Percentiles rank a stretch among this genome's conserved stretches.
Evolutionary conservation across 2,329 filamentous ascomycete species (phyloP).

Genomic region (Plenodomus lindquistii): DNA sequence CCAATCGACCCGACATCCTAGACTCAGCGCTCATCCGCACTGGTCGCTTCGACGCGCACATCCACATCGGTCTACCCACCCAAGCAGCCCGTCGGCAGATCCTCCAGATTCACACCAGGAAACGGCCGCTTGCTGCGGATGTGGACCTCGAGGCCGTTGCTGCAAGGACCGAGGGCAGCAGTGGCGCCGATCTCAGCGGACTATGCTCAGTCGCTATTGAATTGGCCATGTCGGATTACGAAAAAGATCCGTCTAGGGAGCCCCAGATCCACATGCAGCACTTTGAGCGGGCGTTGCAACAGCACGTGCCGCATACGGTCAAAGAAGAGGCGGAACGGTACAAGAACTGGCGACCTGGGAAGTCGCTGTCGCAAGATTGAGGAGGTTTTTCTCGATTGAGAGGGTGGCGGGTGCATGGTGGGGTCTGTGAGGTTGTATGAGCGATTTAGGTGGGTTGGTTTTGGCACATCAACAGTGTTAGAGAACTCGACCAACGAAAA

Average conservation of each 20-base stretch:
- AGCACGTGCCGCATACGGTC: slow-evolving; percentile 48
- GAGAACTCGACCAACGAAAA: background rate
- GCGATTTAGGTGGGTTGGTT: background rate
- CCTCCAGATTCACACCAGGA: slow-evolving; percentile 67
- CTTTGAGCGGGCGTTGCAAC: slow-evolving; percentile 52
- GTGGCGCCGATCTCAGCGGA: slow-evolving; percentile 78
- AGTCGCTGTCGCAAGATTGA: slow-evolving; percentile 29
- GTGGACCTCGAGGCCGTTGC: slow-evolving; percentile 70
- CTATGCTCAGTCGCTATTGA: slow-evolving; percentile 53
- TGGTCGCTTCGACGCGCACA: slow-evolving; percentile 79
- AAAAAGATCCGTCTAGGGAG: slow-evolving; percentile 21
- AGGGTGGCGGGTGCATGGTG: background rate
- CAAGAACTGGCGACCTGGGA: slow-evolving; percentile 46
- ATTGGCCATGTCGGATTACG: slow-evolving; percentile 39
- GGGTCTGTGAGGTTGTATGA: background rate
- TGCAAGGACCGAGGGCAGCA: slow-evolving; percentile 71
- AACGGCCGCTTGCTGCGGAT: slow-evolving; percentile 63
- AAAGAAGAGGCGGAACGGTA: slow-evolving; percentile 49
- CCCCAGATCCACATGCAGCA: slow-evolving; percentile 49
- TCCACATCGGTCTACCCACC: slow-evolving; percentile 85
- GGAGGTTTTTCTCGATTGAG: background rate
- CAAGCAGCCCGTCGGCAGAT: slow-evolving; percentile 74
- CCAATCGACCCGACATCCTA: slow-evolving; percentile 84
- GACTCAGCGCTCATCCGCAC: slow-evolving; percentile 85
- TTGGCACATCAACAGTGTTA: background rate